Conservation (phyloP, 768 basidiomycete genomes). For the Serendipita vermifera region DNA sequence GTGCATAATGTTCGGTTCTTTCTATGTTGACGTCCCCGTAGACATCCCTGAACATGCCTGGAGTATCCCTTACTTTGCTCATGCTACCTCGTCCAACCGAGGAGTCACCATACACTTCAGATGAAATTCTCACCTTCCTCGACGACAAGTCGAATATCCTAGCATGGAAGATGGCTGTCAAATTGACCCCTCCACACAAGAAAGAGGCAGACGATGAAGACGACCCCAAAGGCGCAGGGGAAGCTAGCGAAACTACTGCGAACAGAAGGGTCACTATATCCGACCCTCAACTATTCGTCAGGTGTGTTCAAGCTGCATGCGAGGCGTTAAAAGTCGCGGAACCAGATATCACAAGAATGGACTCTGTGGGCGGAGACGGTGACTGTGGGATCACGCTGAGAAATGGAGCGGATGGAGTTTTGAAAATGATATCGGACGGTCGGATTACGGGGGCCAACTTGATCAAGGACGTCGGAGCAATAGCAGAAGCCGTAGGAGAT, state of each 20-base stretch:
- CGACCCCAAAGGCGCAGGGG: neutral
- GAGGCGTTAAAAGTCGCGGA: slow-evolving; percentile 61
- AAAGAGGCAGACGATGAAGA: neutral
- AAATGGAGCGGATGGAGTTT: slow-evolving; percentile 61
- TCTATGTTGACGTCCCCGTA: slow-evolving; percentile 21
- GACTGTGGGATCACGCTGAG: slow-evolving; percentile 57
- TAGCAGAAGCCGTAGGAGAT: slow-evolving; percentile 67
- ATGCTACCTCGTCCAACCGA: slow-evolving; percentile 46
- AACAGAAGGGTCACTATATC: neutral
- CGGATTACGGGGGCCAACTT: slow-evolving; percentile 51
- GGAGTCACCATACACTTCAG: slow-evolving; percentile 22
- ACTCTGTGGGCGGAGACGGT: slow-evolving; percentile 86
- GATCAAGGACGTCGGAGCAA: slow-evolving; percentile 46
- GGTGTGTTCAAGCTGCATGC: slow-evolving; percentile 45
- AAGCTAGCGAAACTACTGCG: slow-evolving; percentile 1
- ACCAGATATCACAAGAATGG: slow-evolving; percentile 82
- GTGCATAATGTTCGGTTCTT: slow-evolving; percentile 15
- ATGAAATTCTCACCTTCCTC: slow-evolving; percentile 48
- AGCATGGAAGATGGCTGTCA: slow-evolving; percentile 72
- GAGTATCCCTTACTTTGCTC: slow-evolving; percentile 74
- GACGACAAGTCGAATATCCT: slow-evolving; percentile 57
- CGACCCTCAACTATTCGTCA: slow-evolving; percentile 19
- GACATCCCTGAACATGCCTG: slow-evolving; percentile 90
- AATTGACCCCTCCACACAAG: neutral
- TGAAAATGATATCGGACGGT: slow-evolving; percentile 42